These are phyloP conservation scores for Mycena polygramma DNA, from an alignment of 768 basidiomycete genomes.

Conservation along the genomic window DNA sequence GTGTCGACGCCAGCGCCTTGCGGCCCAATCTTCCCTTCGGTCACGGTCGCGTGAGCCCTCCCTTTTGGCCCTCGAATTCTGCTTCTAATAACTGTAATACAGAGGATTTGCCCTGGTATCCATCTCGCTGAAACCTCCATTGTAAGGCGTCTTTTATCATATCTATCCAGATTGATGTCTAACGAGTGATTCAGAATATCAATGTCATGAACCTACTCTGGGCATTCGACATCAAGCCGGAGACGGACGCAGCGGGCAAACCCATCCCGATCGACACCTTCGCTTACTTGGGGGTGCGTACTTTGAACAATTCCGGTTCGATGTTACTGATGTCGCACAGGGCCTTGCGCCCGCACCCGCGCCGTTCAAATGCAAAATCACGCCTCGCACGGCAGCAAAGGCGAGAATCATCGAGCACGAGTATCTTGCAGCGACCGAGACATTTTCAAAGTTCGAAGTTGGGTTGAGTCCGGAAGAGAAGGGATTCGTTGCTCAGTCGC, in stretches of 20 bases:
- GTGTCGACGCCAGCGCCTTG: neutral
- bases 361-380: conserved; percentile 9
- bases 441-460: neutral
- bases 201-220: conserved; percentile 7
- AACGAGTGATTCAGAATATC: neutral
- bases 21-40: neutral
- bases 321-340: neutral
- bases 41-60: neutral
- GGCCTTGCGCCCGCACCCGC: neutral
- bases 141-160: neutral
- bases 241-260: neutral
- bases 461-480: neutral
- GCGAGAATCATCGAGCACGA: neutral
- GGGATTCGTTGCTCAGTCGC: neutral
- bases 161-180: neutral
- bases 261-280: neutral
- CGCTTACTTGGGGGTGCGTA: neutral
- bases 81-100: neutral
- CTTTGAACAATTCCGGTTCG: neutral
- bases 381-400: neutral
- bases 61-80: no score
- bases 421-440: neutral
- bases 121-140: conserved; percentile 1
- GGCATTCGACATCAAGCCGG: conserved; percentile 10
- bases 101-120: conserved; percentile 1